phyloP scores from a whole-genome alignment of 2,329 filamentous ascomycete species.

The Penicillium sp. region DNA sequence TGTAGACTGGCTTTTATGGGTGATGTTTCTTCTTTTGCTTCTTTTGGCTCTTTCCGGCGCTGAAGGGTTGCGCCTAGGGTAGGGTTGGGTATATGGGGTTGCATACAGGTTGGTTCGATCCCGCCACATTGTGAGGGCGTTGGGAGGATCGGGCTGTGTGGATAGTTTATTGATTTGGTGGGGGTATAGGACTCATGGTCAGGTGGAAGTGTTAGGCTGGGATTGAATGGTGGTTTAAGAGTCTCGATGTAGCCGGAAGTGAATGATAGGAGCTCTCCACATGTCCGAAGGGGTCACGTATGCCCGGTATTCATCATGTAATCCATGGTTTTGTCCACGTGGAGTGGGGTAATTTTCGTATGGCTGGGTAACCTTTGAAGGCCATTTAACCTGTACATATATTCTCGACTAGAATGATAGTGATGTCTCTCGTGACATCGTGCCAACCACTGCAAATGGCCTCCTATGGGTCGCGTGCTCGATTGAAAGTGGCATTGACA shows the following conservation, averaged over 20 bases:
- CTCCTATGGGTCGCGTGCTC: neutral
- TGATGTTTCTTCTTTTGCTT: neutral
- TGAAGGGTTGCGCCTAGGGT: neutral
- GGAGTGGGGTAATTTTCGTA: slow-evolving; percentile 5
- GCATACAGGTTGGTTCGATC: slow-evolving; percentile 96
- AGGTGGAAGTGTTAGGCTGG: neutral
- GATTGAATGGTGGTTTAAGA: neutral
- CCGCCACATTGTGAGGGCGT: slow-evolving; percentile 84
- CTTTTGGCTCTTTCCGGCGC: neutral
- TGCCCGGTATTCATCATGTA: slow-evolving; percentile 10
- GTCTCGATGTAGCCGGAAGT: slow-evolving; percentile 1
- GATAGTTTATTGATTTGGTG: slow-evolving; percentile 22
- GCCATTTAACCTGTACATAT: neutral
- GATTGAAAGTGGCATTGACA: neutral
- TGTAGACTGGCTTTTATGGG: neutral
- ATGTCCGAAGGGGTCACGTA: slow-evolving; percentile 11
- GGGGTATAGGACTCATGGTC: slow-evolving; percentile 19
- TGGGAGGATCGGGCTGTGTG: slow-evolving; percentile 10
- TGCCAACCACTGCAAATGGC: neutral
- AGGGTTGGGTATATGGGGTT: slow-evolving; percentile 7
- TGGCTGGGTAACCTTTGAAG: neutral
- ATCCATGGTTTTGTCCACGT: neutral
- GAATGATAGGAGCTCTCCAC: slow-evolving; percentile 9
- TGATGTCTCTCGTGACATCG: neutral
- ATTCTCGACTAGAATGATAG: neutral